phyloP scores from a whole-genome alignment of 1,139 yeast genomes.

The Scheffersomyces insectosa region DNA sequence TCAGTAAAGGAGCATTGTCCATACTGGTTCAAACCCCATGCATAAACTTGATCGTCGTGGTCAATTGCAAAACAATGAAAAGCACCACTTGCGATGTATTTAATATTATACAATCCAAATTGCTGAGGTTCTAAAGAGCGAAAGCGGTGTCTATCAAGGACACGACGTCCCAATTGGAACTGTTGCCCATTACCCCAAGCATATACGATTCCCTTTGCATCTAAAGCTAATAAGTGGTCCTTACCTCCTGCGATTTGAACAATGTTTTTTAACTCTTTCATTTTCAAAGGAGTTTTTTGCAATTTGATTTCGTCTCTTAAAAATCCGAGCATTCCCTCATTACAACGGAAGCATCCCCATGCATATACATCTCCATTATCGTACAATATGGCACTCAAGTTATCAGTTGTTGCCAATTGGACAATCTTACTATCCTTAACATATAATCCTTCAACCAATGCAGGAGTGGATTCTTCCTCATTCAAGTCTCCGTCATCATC shows the following conservation, averaged over 20 bases:
- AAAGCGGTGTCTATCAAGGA: slow-evolving; percentile 73
- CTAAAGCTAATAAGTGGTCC: slow-evolving; percentile 85
- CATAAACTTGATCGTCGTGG: slow-evolving; percentile 63
- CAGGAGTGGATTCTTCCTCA: slow-evolving; percentile 87
- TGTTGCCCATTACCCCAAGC: slow-evolving; percentile 99
- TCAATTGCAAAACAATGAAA: slow-evolving; percentile 94
- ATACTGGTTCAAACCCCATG: slow-evolving; percentile 96
- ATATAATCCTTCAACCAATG: slow-evolving; percentile 69
- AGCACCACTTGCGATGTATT: slow-evolving; percentile 87
- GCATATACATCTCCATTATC: slow-evolving; percentile 89
- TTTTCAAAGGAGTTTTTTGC: slow-evolving; percentile 68
- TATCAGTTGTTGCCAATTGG: slow-evolving; percentile 91
- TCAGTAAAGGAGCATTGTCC: slow-evolving; percentile 90
- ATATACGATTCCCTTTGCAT: slow-evolving; percentile 79
- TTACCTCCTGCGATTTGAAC: slow-evolving; percentile 92
- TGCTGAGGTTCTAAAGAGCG: slow-evolving; percentile 74
- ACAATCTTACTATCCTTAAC: slow-evolving; percentile 49
- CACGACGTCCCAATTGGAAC: slow-evolving; percentile 83
- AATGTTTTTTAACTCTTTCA: slow-evolving; percentile 63
- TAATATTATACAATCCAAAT: slow-evolving; percentile 75
- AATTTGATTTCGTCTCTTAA: slow-evolving; percentile 56
- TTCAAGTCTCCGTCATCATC: slow-evolving; percentile 84
- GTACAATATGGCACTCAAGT: slow-evolving; percentile 76
- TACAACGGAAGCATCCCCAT: slow-evolving; percentile 96
- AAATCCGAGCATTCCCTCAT: slow-evolving; percentile 89